Evolutionary conservation across 1,284 basidiomycete species (phyloP), one percentile per base, ranked within the genome.

Genomic region (Rhodotorula sp.): DNA sequence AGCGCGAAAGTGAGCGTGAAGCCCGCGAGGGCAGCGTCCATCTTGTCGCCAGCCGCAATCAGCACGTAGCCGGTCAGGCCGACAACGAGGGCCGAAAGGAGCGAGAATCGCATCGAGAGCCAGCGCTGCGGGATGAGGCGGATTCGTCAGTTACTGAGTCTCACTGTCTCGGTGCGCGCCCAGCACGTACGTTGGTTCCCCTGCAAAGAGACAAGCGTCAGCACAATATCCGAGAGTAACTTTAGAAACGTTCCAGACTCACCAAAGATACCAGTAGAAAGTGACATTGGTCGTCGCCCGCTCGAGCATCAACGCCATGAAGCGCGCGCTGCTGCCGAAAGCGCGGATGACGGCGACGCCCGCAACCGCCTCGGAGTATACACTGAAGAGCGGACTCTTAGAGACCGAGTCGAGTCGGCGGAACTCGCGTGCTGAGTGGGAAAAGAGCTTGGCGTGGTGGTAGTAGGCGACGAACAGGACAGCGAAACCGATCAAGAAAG

Each of bases 351-450:
- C 90, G 0, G 91, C 87, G 23, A 91, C 90, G 5, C 83, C 83
- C n/a, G 81, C 80, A 51, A 84, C 81, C 2, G 80, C 78, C 69
- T 84, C 82, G 69, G 82, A 79, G 68, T 82, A 97, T 60, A 95
- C 90, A 0, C 91, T 93, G 81, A 96, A 97, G 21, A 97, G 83
- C 0, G 94, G 94, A 0, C 92, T 94, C 51, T 92, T 88, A 14
- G 92, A 93, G 59, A 93, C 89, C 20, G 91, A 93, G 79, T 94
- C 92, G 48, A 81, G 75, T 2, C 80, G 73, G 5, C 79, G 69
- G 66, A 80, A 71, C 59, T 80, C 79, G 56, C 80, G 74, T 0
- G 79, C 75, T 12, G 76, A 75, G 26, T 71, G 75, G 34, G 69
- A 62, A 51, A 77, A 79, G 16, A 76, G 59, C 26, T 66, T 56